Evolutionary conservation across 2,329 filamentous ascomycete genomes (phyloP).

Genomic region (Ciborinia camelliae): DNA sequence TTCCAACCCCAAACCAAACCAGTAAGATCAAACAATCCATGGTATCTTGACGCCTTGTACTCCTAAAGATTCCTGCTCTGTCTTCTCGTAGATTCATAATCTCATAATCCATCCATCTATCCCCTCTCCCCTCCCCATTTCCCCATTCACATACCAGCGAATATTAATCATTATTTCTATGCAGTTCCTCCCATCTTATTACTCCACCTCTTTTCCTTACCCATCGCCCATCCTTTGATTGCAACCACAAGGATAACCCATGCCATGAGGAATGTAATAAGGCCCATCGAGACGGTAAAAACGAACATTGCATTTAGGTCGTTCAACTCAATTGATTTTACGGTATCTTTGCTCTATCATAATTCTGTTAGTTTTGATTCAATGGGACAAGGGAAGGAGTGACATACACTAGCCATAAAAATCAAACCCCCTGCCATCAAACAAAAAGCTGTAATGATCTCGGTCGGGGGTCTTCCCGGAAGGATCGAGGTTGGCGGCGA

Average conservation of each 20-base stretch:
- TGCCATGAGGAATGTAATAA: constrained; percentile 80
- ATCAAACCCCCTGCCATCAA: constrained; percentile 83
- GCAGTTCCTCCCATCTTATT: neutral
- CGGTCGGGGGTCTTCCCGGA: constrained; percentile 82
- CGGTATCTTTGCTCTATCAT: constrained; percentile 65
- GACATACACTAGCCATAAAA: constrained; percentile 83
- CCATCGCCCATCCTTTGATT: constrained; percentile 80
- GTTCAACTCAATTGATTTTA: constrained; percentile 73
- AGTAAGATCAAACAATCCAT: constrained; percentile 15
- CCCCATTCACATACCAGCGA: neutral
- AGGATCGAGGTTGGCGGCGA: constrained; percentile 76
- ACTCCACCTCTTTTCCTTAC: constrained; percentile 38
- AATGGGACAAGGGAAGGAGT: neutral
- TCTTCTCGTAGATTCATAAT: neutral
- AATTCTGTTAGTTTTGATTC: constrained; percentile 25
- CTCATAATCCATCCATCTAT: neutral
- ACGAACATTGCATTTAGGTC: constrained; percentile 87
- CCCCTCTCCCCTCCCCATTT: neutral
- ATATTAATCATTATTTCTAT: neutral
- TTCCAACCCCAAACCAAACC: neutral
- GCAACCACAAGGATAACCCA: constrained; percentile 76
- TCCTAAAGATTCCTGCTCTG: neutral
- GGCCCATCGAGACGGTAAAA: constrained; percentile 82
- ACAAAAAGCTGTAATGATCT: constrained; percentile 83
- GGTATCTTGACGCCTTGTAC: constrained; percentile 17